phyloP scores from a whole-genome alignment of 2,329 filamentous ascomycete genomes.

The Incumbomyces lentus region DNA sequence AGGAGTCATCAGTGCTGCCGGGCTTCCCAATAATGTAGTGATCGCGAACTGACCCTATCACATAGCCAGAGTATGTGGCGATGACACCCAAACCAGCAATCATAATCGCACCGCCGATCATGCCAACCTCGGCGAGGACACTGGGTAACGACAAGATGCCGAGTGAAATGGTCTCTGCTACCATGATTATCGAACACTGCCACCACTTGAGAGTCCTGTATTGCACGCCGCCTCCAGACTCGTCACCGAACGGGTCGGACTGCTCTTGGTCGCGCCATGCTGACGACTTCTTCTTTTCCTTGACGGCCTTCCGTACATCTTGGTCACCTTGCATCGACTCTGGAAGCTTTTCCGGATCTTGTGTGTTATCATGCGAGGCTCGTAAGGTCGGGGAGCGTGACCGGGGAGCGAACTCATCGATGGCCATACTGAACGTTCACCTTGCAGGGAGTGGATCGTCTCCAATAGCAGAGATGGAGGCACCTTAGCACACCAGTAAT shows the following conservation, averaged over 20 bases:
- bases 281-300: neutral
- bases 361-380: neutral
- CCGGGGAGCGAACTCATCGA: neutral
- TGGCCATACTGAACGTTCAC: neutral
- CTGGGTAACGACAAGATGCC: conserved; percentile 47
- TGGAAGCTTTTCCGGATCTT: conserved; percentile 3
- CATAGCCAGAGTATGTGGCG: conserved; percentile 51
- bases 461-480: too few relatives aligned
- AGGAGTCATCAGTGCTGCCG: neutral
- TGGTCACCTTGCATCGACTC: conserved; percentile 3
- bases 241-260: conserved; percentile 13
- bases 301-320: neutral
- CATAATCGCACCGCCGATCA: conserved; percentile 45
- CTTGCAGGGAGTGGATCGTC: too few relatives aligned
- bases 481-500: too few relatives aligned
- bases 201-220: conserved; percentile 18
- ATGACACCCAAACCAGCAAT: conserved; percentile 44
- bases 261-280: neutral
- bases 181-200: conserved; percentile 35
- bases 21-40: conserved; percentile 27
- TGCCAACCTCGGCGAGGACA: conserved; percentile 42
- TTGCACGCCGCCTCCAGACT: conserved; percentile 13
- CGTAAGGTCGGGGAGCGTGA: conserved; percentile 3
- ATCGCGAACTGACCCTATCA: conserved; percentile 50
- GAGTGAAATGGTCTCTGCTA: conserved; percentile 50